Conservation (phyloP, 2,329 filamentous ascomycete species). For the Claviceps africana region DNA sequence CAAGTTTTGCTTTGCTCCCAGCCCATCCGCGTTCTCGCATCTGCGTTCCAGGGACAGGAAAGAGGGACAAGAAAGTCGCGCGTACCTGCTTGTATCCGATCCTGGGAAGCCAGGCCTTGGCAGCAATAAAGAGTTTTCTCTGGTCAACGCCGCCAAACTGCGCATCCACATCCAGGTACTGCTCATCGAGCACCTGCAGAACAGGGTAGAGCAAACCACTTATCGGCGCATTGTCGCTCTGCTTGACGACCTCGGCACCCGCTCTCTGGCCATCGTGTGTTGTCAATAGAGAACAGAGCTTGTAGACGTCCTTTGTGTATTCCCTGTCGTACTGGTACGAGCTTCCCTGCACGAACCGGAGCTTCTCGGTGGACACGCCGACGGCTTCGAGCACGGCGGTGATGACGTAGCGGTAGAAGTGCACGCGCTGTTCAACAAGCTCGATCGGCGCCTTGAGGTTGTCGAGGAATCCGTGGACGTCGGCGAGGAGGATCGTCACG, state of each 20-base stretch:
- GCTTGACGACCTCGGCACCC: constrained; percentile 88
- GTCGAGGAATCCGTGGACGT: constrained; percentile 66
- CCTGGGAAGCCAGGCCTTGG: constrained; percentile 72
- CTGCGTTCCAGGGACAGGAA: no score
- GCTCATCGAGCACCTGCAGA: constrained; percentile 79
- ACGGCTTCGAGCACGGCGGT: constrained; percentile 62
- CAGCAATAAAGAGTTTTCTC: constrained; percentile 76
- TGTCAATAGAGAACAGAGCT: constrained; percentile 54
- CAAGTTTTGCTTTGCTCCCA: no score
- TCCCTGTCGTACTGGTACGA: constrained; percentile 60
- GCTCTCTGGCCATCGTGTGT: constrained; percentile 80
- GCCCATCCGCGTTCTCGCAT: no score
- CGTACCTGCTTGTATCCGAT: constrained; percentile 61
- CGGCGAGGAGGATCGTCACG: constrained; percentile 63
- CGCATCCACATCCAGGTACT: constrained; percentile 74
- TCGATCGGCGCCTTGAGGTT: constrained; percentile 80
- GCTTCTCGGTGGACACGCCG: constrained; percentile 61
- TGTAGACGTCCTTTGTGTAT: constrained; percentile 84
- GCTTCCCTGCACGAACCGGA: constrained; percentile 74
- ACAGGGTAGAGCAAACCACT: constrained; percentile 31
- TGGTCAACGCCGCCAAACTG: constrained; percentile 82
- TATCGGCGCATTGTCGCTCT: constrained; percentile 61
- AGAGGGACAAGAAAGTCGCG: background rate
- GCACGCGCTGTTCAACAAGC: constrained; percentile 64
- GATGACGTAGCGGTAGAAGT: constrained; percentile 73